Conservation (phyloP, 495 filamentous ascomycete genomes). For the Aspergillus homomorphus region DNA sequence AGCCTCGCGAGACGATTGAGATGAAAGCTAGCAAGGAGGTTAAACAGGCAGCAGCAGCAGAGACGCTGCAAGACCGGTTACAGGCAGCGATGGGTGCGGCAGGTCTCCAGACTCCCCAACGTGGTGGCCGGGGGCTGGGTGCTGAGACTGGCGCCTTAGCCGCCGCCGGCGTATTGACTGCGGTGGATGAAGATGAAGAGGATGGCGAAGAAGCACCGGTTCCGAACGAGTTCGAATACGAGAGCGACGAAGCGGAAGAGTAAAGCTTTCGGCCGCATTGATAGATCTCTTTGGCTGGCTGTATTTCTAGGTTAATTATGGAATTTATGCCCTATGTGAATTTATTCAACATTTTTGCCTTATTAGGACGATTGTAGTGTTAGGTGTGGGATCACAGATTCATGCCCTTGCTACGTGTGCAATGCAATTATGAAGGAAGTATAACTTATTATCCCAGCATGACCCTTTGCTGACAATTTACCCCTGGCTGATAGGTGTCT, state of each 20-base stretch:
- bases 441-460: too few relatives aligned
- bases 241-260: slow-evolving; percentile 68
- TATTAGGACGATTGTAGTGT: too few relatives aligned
- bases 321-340: slow-evolving; percentile 23
- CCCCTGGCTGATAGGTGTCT: too few relatives aligned
- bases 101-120: slow-evolving; percentile 41
- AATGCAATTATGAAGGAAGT: too few relatives aligned
- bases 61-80: slow-evolving; percentile 43
- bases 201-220: slow-evolving; percentile 76
- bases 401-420: neutral
- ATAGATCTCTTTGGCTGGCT: slow-evolving; percentile 30
- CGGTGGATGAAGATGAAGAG: slow-evolving; percentile 80
- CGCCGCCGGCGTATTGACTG: slow-evolving; percentile 75
- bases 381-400: neutral
- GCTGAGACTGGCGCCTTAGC: slow-evolving; percentile 58
- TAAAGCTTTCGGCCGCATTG: slow-evolving; percentile 28
- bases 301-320: slow-evolving; percentile 49
- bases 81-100: slow-evolving; percentile 38
- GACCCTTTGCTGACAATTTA: too few relatives aligned
- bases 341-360: too few relatives aligned
- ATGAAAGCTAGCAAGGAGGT: slow-evolving; percentile 80
- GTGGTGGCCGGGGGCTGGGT: slow-evolving; percentile 30
- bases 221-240: slow-evolving; percentile 83
- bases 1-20: slow-evolving; percentile 75
- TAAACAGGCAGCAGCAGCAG: slow-evolving; percentile 57